A percentile compares a stretch with the other conserved stretches of the same genome.
These are phyloP conservation scores for Casuarina equisetifolia DNA, from an alignment of 306 rosid genomes.

Conservation along the genomic window DNA sequence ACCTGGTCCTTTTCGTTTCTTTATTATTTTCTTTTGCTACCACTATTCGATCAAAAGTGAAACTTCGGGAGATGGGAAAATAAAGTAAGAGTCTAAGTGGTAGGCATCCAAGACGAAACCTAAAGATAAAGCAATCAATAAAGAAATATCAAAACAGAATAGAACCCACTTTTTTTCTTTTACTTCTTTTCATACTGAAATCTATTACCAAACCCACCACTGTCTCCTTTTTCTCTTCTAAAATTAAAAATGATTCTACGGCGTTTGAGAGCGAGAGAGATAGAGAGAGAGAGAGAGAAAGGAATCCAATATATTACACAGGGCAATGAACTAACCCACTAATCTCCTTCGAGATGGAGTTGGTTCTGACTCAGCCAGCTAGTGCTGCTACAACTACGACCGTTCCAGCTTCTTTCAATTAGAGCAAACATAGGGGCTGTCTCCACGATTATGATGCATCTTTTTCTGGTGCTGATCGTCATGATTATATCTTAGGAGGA, in stretches of 20 bases:
- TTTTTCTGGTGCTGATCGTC: background rate
- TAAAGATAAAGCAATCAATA: conserved; percentile 41
- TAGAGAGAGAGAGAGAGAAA: conserved; percentile 26
- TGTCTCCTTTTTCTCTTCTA: conserved; percentile 18
- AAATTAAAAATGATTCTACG: conserved; percentile 34
- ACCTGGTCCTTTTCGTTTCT: conserved; percentile 55
- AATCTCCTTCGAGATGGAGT: conserved; percentile 55
- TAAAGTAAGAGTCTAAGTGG: conserved; percentile 26
- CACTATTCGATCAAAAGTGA: conserved; percentile 14
- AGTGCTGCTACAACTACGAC: conserved; percentile 27
- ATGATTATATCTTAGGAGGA: conserved; percentile 46
- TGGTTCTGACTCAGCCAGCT: conserved; percentile 26
- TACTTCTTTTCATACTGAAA: conserved; percentile 28
- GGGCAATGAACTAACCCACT: conserved; percentile 42
- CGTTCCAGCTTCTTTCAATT: conserved; percentile 22
- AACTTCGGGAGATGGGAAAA: conserved; percentile 5
- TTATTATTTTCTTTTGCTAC: conserved; percentile 25
- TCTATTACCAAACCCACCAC: conserved; percentile 73
- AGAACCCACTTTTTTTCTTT: conserved; percentile 28
- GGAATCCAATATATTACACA: conserved; percentile 49
- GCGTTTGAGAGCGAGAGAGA: conserved; percentile 11
- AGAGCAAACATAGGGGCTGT: conserved; percentile 5
- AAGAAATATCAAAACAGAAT: conserved; percentile 9
- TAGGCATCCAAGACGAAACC: conserved; percentile 47
- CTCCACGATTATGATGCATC: background rate